These are phyloP conservation scores for Bolboschoenoplectus hybrid DNA, from an alignment of 202 grass and related monocot genomes.

Conservation along the genomic window DNA sequence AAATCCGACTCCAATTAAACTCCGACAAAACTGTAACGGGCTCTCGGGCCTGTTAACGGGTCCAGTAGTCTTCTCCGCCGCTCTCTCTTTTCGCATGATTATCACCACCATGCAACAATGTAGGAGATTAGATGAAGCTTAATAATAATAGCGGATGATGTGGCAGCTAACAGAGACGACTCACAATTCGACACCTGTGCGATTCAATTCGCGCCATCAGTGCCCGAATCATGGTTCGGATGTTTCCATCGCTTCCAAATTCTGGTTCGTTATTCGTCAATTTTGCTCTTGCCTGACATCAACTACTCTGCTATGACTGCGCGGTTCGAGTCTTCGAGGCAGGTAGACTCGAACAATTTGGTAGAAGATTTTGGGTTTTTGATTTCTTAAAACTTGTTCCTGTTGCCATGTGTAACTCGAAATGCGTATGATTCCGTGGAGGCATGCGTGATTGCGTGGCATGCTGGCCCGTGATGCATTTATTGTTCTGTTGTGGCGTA, in stretches of 20 bases:
- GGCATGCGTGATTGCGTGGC: not conserved
- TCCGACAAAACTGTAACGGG: no score
- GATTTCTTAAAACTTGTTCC: not conserved
- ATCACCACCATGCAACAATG: not conserved
- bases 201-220: not conserved
- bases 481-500: not conserved
- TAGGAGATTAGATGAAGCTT: not conserved
- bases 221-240: no score
- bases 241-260: no score
- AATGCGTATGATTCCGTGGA: not conserved
- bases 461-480: conserved; percentile 11
- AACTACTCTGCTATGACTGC: no score
- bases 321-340: not conserved
- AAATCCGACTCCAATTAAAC: no score
- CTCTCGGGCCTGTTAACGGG: not conserved
- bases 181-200: not conserved
- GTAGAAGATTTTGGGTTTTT: not conserved
- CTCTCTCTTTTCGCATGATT: not conserved
- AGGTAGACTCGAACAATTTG: not conserved
- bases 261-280: no score
- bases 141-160: not conserved
- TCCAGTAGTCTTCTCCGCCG: not conserved
- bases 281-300: no score
- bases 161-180: conserved; percentile 14
- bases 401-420: not conserved